phyloP scores from a whole-genome alignment of 116 monocot species.

The Dioscorea cayenensis region DNA sequence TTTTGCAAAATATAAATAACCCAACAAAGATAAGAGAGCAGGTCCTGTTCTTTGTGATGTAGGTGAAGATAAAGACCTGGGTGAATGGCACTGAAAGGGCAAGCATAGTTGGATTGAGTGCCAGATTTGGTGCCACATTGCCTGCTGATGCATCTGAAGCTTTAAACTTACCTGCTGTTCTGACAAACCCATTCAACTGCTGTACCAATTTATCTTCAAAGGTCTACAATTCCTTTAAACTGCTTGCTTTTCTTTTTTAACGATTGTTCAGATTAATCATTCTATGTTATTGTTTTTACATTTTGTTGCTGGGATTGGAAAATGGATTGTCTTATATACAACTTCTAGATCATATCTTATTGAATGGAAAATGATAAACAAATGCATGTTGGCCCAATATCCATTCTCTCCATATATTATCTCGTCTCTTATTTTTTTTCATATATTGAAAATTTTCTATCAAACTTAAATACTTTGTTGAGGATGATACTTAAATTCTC shows the following conservation, averaged over 20 bases:
- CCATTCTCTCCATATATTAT: too few relatives aligned
- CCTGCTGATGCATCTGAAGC: constrained; percentile 2
- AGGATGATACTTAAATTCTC: too few relatives aligned
- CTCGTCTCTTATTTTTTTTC: too few relatives aligned
- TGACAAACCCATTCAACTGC: constrained; percentile 11
- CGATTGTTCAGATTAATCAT: background rate
- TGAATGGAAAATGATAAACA: too few relatives aligned
- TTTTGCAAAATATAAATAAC: background rate
- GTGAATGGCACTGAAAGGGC: constrained; percentile 13
- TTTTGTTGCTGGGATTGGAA: too few relatives aligned
- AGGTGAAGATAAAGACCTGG: constrained; percentile 25
- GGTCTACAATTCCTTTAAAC: constrained; percentile 3
- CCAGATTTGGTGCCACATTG: constrained; percentile 18
- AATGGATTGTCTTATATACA: too few relatives aligned
- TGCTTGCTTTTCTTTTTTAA: background rate
- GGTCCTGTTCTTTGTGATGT: background rate
- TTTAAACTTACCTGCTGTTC: constrained; percentile 2
- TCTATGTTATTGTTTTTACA: background rate
- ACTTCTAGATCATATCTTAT: too few relatives aligned
- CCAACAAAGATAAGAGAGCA: background rate
- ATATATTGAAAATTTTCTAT: too few relatives aligned
- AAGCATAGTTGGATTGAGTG: constrained; percentile 17
- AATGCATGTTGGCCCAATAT: too few relatives aligned
- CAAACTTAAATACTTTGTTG: too few relatives aligned
- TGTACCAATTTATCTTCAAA: constrained; percentile 14